Percentiles rank a stretch among this genome's conserved stretches.
Conservation (phyloP, 768 basidiomycete genomes). For the Mycena sanguinolenta region DNA sequence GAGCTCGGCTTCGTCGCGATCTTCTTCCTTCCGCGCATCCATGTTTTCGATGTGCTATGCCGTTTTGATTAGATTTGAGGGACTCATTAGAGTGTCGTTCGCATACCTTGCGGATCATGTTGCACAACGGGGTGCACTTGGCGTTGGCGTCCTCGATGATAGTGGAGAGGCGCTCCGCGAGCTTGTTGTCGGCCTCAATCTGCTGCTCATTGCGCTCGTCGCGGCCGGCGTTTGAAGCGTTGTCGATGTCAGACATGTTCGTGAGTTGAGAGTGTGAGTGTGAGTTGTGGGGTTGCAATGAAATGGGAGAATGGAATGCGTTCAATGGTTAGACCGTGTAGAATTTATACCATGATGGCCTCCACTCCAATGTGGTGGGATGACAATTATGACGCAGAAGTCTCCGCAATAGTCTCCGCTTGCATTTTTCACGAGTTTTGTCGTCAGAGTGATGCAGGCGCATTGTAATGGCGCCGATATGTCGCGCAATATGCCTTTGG, state of each 20-base stretch:
- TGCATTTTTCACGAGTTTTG: neutral
- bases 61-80: neutral
- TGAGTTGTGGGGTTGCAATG: neutral
- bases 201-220: neutral
- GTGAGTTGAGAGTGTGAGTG: neutral
- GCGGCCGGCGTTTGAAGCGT: neutral
- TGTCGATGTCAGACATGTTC: conserved; percentile 9
- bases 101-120: conserved; percentile 53
- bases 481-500: too few relatives aligned
- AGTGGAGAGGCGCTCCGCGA: neutral
- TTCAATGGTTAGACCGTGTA: neutral
- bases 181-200: conserved; percentile 2
- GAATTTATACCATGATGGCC: neutral
- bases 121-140: conserved; percentile 42
- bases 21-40: neutral
- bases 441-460: conserved; percentile 4
- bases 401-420: neutral
- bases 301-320: neutral
- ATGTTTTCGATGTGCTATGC: conserved; percentile 51
- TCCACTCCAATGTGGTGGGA: neutral
- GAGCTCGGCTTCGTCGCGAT: conserved; percentile 2
- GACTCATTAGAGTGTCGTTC: neutral
- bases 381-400: neutral
- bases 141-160: conserved; percentile 49
- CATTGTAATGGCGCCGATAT: neutral